phyloP scores from a whole-genome alignment of 2,329 filamentous ascomycete species.

The Penicillium sp. region DNA sequence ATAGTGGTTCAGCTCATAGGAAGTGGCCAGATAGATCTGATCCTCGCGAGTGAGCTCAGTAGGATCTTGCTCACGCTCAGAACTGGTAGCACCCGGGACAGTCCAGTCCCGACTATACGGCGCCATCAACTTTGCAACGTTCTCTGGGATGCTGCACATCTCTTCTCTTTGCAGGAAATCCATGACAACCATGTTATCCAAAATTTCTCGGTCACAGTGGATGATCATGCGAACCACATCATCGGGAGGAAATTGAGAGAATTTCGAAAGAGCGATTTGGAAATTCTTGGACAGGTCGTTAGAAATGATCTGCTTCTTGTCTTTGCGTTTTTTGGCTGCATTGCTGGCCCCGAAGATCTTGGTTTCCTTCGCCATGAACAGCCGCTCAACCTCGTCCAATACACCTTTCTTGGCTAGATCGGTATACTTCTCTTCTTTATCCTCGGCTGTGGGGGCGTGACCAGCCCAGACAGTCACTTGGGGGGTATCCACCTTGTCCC shows the following conservation, averaged over 20 bases:
- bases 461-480: slow-evolving; percentile 90
- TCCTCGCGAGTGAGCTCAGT: slow-evolving; percentile 87
- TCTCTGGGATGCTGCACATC: slow-evolving; percentile 88
- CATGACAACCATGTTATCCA: slow-evolving; percentile 91
- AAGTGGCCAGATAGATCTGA: slow-evolving; percentile 90
- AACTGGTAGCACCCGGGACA: slow-evolving; percentile 74
- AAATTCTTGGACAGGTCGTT: slow-evolving; percentile 85
- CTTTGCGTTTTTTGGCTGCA: slow-evolving; percentile 70
- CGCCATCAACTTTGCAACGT: slow-evolving; percentile 84
- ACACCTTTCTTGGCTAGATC: slow-evolving; percentile 94
- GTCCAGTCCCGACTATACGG: slow-evolving; percentile 98
- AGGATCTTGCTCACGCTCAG: slow-evolving; percentile 81
- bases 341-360: slow-evolving; percentile 73
- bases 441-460: slow-evolving; percentile 80
- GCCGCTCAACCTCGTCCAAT: slow-evolving; percentile 92
- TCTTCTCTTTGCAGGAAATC: slow-evolving; percentile 94
- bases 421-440: slow-evolving; percentile 91
- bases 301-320: slow-evolving; percentile 97
- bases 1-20: slow-evolving; percentile 93
- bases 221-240: slow-evolving; percentile 91
- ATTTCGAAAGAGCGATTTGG: slow-evolving; percentile 92
- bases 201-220: slow-evolving; percentile 84
- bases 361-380: slow-evolving; percentile 96
- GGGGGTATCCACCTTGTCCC: slow-evolving; percentile 95
- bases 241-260: slow-evolving; percentile 78